phyloP scores from a whole-genome alignment of 805 yeast species.

The Kazachstania bromeliacearum region DNA sequence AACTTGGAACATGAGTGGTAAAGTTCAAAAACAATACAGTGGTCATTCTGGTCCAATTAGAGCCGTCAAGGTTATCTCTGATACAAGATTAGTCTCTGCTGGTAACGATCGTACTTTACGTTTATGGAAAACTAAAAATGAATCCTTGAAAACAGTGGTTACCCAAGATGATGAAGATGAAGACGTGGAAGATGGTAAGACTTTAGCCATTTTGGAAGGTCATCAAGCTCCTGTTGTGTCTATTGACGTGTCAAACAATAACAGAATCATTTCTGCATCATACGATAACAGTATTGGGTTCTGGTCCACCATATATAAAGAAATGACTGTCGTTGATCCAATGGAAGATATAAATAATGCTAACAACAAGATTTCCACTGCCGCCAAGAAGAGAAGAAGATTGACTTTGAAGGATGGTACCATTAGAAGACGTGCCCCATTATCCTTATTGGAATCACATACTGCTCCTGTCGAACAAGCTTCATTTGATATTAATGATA shows the following conservation, averaged over 20 bases:
- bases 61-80: conserved; percentile 69
- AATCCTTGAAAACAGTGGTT: conserved; percentile 11
- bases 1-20: conserved; percentile 75
- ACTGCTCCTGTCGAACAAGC: conserved; percentile 81
- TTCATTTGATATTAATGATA: conserved; percentile 60
- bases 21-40: conserved; percentile 64
- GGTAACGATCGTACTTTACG: conserved; percentile 86
- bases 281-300: conserved; percentile 71
- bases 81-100: conserved; percentile 68
- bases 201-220: conserved; percentile 79
- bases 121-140: conserved; percentile 67
- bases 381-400: conserved; percentile 82
- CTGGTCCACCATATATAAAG: conserved; percentile 84
- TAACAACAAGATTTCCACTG: conserved; percentile 48
- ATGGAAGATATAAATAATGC: conserved; percentile 35
- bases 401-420: conserved; percentile 68
- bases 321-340: conserved; percentile 58
- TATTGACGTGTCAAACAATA: conserved; percentile 46
- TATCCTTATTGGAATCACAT: conserved; percentile 73
- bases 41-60: conserved; percentile 88
- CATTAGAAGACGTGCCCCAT: conserved; percentile 72
- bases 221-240: conserved; percentile 83
- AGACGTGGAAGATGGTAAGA: conserved; percentile 55
- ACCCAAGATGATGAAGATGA: conserved; percentile 33
- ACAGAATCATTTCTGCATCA: conserved; percentile 73